Evolutionary conservation across 495 filamentous ascomycete species (phyloP).

Genomic region (Penicillium argentinense): DNA sequence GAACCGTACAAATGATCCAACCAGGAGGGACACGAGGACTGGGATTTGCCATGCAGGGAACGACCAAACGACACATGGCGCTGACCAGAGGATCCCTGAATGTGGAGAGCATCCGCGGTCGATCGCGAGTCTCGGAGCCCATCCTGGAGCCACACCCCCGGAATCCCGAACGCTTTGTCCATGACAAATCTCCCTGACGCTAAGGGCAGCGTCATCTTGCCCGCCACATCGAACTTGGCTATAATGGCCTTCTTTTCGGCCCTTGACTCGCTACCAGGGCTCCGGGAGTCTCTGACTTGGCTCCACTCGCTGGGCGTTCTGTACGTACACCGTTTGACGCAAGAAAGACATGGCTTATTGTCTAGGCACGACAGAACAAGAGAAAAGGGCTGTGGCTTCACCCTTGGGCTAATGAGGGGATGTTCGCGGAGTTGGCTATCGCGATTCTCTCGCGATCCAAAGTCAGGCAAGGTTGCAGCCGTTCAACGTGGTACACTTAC

Average conservation of each 20-base stretch:
- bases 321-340: constrained; percentile 1
- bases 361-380: background rate
- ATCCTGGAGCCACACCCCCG: constrained; percentile 4
- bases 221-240: background rate
- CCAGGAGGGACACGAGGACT: background rate
- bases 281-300: background rate
- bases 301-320: constrained; percentile 8
- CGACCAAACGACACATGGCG: background rate
- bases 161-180: background rate
- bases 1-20: background rate
- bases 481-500: background rate
- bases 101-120: constrained; percentile 14
- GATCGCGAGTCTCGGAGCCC: constrained; percentile 10
- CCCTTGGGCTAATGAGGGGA: background rate
- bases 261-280: constrained; percentile 7
- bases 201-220: constrained; percentile 1
- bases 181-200: constrained; percentile 6
- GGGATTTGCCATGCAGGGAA: background rate
- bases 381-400: background rate
- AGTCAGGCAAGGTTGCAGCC: background rate
- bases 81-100: background rate
- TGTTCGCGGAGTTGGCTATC: background rate
- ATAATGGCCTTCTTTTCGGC: constrained; percentile 7
- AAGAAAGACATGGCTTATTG: constrained; percentile 8
- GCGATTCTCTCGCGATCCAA: background rate